A percentile compares a stretch with the other conserved stretches of the same genome.
Evolutionary conservation across 805 yeast species (phyloP).

Genomic region (Ogataea ramenticola): DNA sequence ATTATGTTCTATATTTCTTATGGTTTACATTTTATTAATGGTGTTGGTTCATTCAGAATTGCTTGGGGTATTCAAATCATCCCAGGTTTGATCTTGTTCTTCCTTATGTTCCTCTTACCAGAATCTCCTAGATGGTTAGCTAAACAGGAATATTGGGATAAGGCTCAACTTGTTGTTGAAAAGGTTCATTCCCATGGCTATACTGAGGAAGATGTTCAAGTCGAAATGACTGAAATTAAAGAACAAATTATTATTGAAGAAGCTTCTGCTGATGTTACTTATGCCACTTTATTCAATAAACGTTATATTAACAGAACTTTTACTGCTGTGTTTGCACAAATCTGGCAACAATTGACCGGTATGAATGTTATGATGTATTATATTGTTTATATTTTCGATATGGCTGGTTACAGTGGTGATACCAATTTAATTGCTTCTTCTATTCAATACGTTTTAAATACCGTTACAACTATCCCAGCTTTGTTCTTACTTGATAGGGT

Average conservation of each 20-base stretch:
- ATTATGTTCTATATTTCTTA: constrained; percentile 36
- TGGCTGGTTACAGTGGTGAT: constrained; percentile 49
- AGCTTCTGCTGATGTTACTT: constrained; percentile 34
- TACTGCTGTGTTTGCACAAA: constrained; percentile 43
- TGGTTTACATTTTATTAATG: constrained; percentile 28
- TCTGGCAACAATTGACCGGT: constrained; percentile 55
- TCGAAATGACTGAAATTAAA: constrained; percentile 51
- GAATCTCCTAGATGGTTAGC: constrained; percentile 32
- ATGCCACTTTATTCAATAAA: constrained; percentile 42
- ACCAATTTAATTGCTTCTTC: constrained; percentile 44
- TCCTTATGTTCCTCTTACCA: constrained; percentile 26
- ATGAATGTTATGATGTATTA: constrained; percentile 62
- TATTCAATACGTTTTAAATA: constrained; percentile 47
- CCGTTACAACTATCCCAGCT: constrained; percentile 48
- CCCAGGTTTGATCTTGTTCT: constrained; percentile 34
- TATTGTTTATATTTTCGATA: constrained; percentile 50
- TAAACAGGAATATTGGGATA: constrained; percentile 21
- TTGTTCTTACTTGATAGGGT: constrained; percentile 50
- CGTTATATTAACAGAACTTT: constrained; percentile 41
- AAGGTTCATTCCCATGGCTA: neutral
- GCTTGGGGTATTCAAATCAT: constrained; percentile 42
- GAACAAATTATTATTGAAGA: constrained; percentile 49
- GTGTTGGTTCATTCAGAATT: constrained; percentile 42
- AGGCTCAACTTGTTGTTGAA: constrained; percentile 19
- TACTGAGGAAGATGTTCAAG: constrained; percentile 34